Evolutionary conservation across 371 early-diverging fungal genomes (phyloP), one percentile per base, ranked within the genome.

Genomic region (Mucor mucedo): DNA sequence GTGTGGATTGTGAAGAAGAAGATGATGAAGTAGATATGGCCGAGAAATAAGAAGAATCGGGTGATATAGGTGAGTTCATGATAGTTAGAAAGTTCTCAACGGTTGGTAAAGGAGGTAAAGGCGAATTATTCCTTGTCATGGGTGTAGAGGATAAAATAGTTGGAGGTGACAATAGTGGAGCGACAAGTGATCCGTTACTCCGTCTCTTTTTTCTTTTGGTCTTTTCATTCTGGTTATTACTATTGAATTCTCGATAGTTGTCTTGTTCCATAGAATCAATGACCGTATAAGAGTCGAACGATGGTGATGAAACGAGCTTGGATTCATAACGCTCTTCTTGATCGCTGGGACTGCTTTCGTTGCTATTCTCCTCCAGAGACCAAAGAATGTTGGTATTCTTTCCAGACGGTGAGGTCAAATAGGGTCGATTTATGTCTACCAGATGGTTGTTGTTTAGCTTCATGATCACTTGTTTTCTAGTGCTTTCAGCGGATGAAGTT

Each of bases 191-290:
- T 0, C 58, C 82, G 14, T 79, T 65, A 6, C 82, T 81, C 8
- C 83, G 71, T 47, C 85, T 52, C 50, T 80, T 65, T 6, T 85
- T 66, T 13, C 77, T 79, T 71, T 55, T 47, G 30, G 47, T 48
- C 29, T 29, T 45, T 30, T 47, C 33, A 0, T 30, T 29, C 48
- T 33, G n/a, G 11, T 13, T 42, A 5, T 21, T 21, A 21, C 21
- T 21, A 21, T 21, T 21, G 4, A 3, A 4, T 21, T 9, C 10
- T 28, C 21, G 10, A 40, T 54, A 53, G 4, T 16, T 55, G 5
- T 49, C 48, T 39, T 55, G 40, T 8, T 55, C 62, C 52, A 9
- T 44, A 5, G 49, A 30, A 50, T 50, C 28, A 29, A 11, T n/a
- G 21, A 47, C 9, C 16, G n/a, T 47, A 21, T 42, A 27, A 14